Base-by-base conservation (phyloP, 208 protist species). In the Eutreptiella sp. region DNA sequence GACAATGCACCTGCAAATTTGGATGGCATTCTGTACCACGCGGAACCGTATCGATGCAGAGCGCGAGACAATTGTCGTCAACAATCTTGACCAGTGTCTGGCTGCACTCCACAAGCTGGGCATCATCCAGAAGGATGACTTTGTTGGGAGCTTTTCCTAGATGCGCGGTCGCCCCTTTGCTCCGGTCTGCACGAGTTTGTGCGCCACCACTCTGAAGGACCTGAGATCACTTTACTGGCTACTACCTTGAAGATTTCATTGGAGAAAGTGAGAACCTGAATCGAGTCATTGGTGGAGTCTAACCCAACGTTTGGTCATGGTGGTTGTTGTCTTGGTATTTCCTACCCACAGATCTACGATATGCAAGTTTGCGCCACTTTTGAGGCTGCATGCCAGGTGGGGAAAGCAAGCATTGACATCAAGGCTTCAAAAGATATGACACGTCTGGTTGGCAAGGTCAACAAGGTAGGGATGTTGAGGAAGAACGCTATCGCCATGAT, bases 141-240 rank as follows among this genome's bases (percentile, higher is more conserved):
- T 96, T 60, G 58, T 72, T n/a, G 89, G 78, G 31, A 83, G 96
- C 36, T 92, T 96, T 76, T 58, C 66, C 27, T 73, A 76, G 36
- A 95, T 96, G 86, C 70, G 81, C 28, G 87, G 84, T 35, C 60
- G 53, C 28, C 85, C 87, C 3, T 81, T 92, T 27, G 93, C 82
- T 90, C 92, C 14, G 92, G 89, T 48, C 80, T 96, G 50, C 90
- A 97, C 74, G 91, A 97, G 75, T 96, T 96, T 69, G 76, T 97
- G 24, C 92, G 86, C 26, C 71, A 88, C 58, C 81, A 85, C 73
- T 46, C 43, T 23, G 85, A 85, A 27, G n/a, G n/a, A n/a, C n/a
- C n/a, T n/a, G n/a, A n/a, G n/a, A n/a, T n/a, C n/a, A n/a, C n/a
- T n/a, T n/a, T n/a, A n/a, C 75, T 92, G 4, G 83, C 87, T 21